These are phyloP conservation scores for Capsella rubella DNA, from an alignment of 441 rosid genomes.

Conservation along the genomic window DNA sequence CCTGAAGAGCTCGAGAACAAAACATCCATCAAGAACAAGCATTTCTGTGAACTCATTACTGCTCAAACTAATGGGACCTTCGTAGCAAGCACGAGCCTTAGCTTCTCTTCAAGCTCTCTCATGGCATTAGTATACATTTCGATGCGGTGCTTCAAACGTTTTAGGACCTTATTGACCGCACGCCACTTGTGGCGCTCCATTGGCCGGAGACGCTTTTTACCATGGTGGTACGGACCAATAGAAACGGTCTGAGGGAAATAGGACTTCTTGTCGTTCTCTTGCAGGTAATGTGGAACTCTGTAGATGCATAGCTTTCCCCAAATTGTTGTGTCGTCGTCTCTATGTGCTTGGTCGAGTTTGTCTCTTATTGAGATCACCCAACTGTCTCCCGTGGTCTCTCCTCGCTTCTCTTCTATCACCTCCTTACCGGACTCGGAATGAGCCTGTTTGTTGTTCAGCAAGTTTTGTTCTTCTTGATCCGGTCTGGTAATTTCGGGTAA, in stretches of 20 bases:
- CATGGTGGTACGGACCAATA: slow-evolving; percentile 79
- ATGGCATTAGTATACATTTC: slow-evolving; percentile 56
- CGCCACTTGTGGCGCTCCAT: slow-evolving; percentile 89
- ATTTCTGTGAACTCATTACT: slow-evolving; percentile 77
- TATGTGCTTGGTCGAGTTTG: slow-evolving; percentile 58
- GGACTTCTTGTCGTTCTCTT: slow-evolving; percentile 71
- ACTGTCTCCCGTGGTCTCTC: slow-evolving; percentile 46
- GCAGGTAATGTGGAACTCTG: slow-evolving; percentile 65
- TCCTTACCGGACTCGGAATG: background rate
- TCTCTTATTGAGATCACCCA: slow-evolving; percentile 70
- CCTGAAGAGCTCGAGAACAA: slow-evolving; percentile 66
- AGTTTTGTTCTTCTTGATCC: slow-evolving; percentile 18
- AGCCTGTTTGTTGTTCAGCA: slow-evolving; percentile 39
- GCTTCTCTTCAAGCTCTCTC: slow-evolving; percentile 66
- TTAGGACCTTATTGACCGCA: slow-evolving; percentile 58
- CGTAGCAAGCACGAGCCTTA: slow-evolving; percentile 68
- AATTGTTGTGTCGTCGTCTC: slow-evolving; percentile 54
- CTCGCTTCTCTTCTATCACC: slow-evolving; percentile 1
- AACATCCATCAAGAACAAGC: slow-evolving; percentile 86
- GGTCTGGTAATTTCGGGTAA: slow-evolving; percentile 25
- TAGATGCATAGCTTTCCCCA: slow-evolving; percentile 67
- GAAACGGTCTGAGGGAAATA: slow-evolving; percentile 74
- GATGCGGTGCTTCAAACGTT: slow-evolving; percentile 56
- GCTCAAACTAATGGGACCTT: slow-evolving; percentile 53
- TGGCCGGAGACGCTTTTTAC: slow-evolving; percentile 57